Percentiles rank a stretch among this genome's conserved stretches.
These are phyloP conservation scores for Fusarium udum DNA, from an alignment of 2,329 filamentous ascomycete species.

Conservation along the genomic window DNA sequence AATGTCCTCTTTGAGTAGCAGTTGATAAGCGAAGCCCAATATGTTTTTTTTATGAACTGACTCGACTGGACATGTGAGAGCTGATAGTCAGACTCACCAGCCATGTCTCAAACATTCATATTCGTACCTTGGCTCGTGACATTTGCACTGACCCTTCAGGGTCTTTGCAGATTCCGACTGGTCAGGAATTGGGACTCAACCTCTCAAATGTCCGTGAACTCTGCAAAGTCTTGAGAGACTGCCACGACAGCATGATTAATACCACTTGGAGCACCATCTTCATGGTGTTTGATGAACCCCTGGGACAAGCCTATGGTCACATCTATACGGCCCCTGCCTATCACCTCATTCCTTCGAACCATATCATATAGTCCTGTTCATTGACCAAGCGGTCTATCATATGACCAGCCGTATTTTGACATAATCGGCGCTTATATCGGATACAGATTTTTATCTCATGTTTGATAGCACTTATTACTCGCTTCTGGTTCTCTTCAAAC, in stretches of 20 bases:
- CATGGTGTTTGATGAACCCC: not conserved
- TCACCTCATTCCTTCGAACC: not conserved
- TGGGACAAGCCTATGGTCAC: not conserved
- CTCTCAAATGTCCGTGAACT: slow-evolving; percentile 18
- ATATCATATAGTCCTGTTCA: not conserved
- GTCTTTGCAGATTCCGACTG: slow-evolving; percentile 32
- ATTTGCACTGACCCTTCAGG: slow-evolving; percentile 27
- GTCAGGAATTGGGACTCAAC: slow-evolving; percentile 21
- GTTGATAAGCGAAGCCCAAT: slow-evolving; percentile 6
- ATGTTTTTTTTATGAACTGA: slow-evolving; percentile 10
- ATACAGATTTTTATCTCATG: not conserved
- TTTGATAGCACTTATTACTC: slow-evolving; percentile 16
- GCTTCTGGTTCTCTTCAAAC: not conserved
- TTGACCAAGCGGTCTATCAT: slow-evolving; percentile 9
- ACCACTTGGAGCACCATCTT: not conserved
- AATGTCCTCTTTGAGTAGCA: not conserved
- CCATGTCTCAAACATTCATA: slow-evolving; percentile 32
- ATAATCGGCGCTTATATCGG: not conserved
- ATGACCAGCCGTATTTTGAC: not conserved
- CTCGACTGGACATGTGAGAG: slow-evolving; percentile 12
- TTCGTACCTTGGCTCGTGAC: slow-evolving; percentile 15
- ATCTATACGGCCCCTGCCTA: not conserved
- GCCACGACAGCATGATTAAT: slow-evolving; percentile 31
- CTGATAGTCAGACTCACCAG: slow-evolving; percentile 18
- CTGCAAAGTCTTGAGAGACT: slow-evolving; percentile 18